These are phyloP conservation scores for Rosa hybrid DNA, from an alignment of 331 rosid genomes.

Conservation along the genomic window DNA sequence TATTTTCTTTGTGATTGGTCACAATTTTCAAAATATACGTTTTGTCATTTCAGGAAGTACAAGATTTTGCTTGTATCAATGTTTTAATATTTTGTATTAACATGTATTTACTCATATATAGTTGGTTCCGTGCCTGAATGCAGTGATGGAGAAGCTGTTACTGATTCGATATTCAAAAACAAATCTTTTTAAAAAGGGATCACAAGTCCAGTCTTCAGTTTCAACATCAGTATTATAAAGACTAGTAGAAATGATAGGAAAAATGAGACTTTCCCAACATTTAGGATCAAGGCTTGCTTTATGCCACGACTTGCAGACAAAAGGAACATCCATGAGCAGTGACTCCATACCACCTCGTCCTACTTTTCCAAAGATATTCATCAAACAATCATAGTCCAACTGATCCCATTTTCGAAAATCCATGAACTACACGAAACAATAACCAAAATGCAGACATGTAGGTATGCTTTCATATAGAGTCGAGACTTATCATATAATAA, in stretches of 20 bases:
- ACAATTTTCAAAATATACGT: no score
- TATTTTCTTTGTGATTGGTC: no score
- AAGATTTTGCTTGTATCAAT: no score
- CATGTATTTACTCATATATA: no score
- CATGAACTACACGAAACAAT: not conserved
- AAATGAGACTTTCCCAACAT: not conserved
- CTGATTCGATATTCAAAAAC: not conserved
- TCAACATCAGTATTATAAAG: not conserved
- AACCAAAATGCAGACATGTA: not conserved
- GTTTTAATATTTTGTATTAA: no score
- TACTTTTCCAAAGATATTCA: not conserved
- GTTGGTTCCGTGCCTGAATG: no score
- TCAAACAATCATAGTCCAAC: not conserved
- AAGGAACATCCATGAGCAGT: not conserved
- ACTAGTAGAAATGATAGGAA: not conserved
- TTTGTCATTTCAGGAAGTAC: no score
- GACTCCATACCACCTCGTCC: not conserved
- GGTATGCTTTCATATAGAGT: not conserved
- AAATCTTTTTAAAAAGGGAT: not conserved
- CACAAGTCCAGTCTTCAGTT: not conserved
- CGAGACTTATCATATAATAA: not conserved
- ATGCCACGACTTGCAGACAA: constrained; percentile 1
- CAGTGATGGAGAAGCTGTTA: not conserved
- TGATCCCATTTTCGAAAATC: not conserved
- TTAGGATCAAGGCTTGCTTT: not conserved